Conservation (phyloP, 148 eudicot species). For the Rhododendron ovatum region DNA sequence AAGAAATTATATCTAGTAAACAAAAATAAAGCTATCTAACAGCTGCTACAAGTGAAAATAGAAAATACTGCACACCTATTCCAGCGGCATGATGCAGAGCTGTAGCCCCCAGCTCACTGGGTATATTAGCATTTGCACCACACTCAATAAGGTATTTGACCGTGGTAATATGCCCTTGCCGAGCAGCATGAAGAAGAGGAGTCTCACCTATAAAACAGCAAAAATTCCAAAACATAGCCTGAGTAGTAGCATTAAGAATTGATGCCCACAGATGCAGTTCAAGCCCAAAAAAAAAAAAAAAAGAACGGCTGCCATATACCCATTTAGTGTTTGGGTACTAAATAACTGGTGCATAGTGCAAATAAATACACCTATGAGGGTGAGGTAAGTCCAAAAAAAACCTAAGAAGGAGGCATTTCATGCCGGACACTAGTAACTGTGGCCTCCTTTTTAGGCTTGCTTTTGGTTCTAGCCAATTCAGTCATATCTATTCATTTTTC, state of each 20-base stretch:
- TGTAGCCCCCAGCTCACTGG: constrained; percentile 89
- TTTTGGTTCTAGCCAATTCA: background rate
- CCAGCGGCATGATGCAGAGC: constrained; percentile 94
- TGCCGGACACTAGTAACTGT: background rate
- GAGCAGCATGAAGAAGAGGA: constrained; percentile 86
- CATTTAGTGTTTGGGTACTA: background rate
- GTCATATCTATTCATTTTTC: background rate
- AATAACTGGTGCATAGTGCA: background rate
- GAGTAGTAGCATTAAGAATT: background rate
- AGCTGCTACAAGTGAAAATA: background rate
- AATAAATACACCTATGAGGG: background rate
- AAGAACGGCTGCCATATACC: background rate
- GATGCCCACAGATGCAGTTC: background rate
- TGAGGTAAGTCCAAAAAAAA: background rate
- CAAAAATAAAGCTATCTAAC: background rate
- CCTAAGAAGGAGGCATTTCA: background rate
- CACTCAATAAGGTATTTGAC: constrained; percentile 73
- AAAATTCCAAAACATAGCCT: background rate
- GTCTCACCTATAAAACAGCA: constrained; percentile 62
- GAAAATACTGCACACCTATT: constrained; percentile 40
- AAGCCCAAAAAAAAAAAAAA: background rate
- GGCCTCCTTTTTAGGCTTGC: background rate
- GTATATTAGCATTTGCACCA: constrained; percentile 69
- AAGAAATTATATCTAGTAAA: background rate
- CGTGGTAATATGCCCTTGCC: constrained; percentile 75